phyloP scores from a whole-genome alignment of 495 filamentous ascomycete genomes.

The Penicillium turbatum region DNA sequence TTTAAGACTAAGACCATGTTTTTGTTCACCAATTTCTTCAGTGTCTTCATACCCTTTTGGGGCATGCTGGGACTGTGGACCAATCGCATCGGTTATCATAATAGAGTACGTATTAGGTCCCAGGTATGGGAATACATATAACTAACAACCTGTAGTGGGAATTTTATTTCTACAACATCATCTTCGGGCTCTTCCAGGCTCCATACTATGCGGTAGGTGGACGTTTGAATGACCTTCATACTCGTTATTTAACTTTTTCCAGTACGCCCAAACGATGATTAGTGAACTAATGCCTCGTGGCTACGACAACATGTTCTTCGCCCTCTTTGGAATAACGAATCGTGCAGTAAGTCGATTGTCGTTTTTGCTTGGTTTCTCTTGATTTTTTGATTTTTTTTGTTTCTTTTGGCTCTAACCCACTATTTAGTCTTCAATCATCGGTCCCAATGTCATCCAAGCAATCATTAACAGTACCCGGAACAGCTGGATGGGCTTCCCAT shows the following conservation, averaged over 20 bases:
- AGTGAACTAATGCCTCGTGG: conserved; percentile 48
- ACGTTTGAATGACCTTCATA: background rate
- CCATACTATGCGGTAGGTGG: conserved; percentile 45
- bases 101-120: conserved; percentile 26
- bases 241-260: background rate
- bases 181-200: conserved; percentile 49
- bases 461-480: conserved; percentile 47
- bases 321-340: conserved; percentile 50
- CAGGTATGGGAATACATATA: background rate
- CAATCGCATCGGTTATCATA: conserved; percentile 42
- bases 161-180: conserved; percentile 49
- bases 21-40: conserved; percentile 47
- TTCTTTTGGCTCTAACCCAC: no score
- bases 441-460: conserved; percentile 47
- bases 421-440: conserved; percentile 45
- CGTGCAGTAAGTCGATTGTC: conserved; percentile 37
- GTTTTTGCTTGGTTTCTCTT: no score
- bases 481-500: conserved; percentile 51
- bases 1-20: conserved; percentile 50
- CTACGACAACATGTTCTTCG: conserved; percentile 53
- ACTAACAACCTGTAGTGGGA: conserved; percentile 34
- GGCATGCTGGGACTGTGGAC: conserved; percentile 51
- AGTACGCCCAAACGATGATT: conserved; percentile 54
- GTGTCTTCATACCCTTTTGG: conserved; percentile 47
- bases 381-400: no score